phyloP scores from a whole-genome alignment of 169 alveolate genomes.

The Eimeria maxima region DNA sequence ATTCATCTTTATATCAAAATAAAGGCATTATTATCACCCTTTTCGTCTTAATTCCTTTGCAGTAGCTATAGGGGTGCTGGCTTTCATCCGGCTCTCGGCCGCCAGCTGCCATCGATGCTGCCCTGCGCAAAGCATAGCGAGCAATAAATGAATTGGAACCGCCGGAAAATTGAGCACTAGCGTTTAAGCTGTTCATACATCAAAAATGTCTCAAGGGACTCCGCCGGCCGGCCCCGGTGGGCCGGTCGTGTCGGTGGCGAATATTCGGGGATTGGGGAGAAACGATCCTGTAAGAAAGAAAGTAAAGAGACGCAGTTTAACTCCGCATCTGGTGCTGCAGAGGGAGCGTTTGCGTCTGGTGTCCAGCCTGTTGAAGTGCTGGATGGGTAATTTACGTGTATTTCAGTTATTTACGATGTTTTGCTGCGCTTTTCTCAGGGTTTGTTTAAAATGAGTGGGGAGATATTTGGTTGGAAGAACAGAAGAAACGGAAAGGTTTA shows the following conservation, averaged over 20 bases:
- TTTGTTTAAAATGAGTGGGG: constrained; percentile 94
- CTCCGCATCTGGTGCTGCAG: background rate
- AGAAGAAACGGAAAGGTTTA: constrained; percentile 93
- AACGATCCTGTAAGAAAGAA: constrained; percentile 69
- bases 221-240: constrained; percentile 77
- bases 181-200: background rate
- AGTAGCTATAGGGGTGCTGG: background rate
- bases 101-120: constrained; percentile 16
- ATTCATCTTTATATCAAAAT: background rate
- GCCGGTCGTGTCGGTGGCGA: constrained; percentile 75
- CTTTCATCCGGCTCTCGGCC: background rate
- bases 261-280: constrained; percentile 83
- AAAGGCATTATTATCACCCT: background rate
- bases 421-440: constrained; percentile 86
- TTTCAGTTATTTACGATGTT: background rate
- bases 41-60: background rate
- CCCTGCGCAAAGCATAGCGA: background rate
- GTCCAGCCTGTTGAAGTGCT: background rate
- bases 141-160: background rate
- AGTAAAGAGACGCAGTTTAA: background rate
- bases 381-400: background rate
- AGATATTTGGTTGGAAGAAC: constrained; percentile 95
- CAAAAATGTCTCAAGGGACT: constrained; percentile 44
- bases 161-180: background rate
- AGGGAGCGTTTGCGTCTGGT: too few relatives aligned